phyloP scores from a whole-genome alignment of 345 rosid species.

The Eucalyptus guilfoylei region DNA sequence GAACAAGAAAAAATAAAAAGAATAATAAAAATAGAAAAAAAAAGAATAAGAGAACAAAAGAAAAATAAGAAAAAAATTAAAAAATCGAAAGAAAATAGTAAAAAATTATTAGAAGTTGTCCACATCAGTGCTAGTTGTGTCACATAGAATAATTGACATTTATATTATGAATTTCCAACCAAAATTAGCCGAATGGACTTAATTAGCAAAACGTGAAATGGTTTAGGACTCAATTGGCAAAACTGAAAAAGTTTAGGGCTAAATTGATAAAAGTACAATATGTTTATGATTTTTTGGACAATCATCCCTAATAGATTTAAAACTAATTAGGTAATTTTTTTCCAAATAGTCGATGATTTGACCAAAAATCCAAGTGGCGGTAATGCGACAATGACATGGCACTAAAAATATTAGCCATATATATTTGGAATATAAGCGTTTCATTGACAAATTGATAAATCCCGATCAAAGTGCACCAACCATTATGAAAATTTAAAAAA shows the following conservation, averaged over 20 bases:
- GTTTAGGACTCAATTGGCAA: not conserved
- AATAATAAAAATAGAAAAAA: no score
- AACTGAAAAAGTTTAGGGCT: no score
- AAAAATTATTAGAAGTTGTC: no score
- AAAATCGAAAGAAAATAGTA: no score
- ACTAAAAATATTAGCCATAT: not conserved
- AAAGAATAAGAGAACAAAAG: no score
- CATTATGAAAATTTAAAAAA: not conserved
- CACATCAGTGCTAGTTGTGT: accelerated
- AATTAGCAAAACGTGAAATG: no score
- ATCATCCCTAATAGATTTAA: not conserved
- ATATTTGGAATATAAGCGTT: not conserved
- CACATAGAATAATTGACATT: not conserved
- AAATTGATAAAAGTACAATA: no score
- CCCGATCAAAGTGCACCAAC: not conserved
- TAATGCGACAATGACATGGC: not conserved
- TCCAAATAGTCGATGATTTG: not conserved
- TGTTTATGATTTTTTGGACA: not conserved
- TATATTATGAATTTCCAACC: not conserved
- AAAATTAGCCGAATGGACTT: no score
- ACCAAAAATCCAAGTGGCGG: not conserved
- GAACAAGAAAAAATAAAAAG: no score
- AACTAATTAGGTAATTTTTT: no score
- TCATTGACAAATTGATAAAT: not conserved
- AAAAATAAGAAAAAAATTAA: no score